Evolutionary conservation across 73 alveolate species (phyloP).

Genomic region (Uronychia binucleata): DNA sequence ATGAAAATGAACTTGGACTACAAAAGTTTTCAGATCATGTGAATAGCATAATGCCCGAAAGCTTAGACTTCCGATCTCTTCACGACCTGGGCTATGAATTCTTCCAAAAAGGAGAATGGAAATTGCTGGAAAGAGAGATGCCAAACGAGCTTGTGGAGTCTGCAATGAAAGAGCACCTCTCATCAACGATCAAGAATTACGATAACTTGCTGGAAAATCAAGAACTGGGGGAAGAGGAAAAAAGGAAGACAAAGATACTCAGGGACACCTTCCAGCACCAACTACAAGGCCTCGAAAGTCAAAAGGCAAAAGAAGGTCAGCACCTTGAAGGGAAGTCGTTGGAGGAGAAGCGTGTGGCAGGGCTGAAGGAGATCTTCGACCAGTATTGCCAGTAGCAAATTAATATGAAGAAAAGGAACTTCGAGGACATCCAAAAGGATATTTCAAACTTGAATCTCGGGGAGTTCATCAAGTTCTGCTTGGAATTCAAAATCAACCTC

Average conservation of each 20-base stretch:
- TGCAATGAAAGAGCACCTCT: neutral
- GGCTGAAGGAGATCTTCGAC: conserved; percentile 74
- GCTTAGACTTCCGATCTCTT: too few species aligned
- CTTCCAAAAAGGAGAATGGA: too few species aligned
- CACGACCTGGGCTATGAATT: too few species aligned
- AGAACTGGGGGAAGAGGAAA: neutral
- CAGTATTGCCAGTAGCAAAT: conserved; percentile 77
- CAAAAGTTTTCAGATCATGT: too few species aligned
- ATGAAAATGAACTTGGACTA: too few species aligned
- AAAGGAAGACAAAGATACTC: neutral
- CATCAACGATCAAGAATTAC: neutral
- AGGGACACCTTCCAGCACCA: neutral
- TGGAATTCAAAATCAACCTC: conserved; percentile 64
- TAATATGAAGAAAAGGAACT: conserved; percentile 78
- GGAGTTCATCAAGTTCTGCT: conserved; percentile 78
- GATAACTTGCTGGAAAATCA: neutral
- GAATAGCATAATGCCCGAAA: too few species aligned
- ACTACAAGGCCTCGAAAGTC: neutral
- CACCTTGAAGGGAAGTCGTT: neutral
- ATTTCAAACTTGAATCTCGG: conserved; percentile 76
- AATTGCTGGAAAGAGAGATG: too few species aligned
- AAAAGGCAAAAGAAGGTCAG: neutral
- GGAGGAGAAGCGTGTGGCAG: conserved; percentile 73
- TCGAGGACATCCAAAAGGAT: conserved; percentile 76
- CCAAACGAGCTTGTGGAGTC: neutral